Percentiles rank a stretch among this genome's conserved stretches.
Conservation (phyloP, 306 rosid species). For the Calophaca sinica region DNA sequence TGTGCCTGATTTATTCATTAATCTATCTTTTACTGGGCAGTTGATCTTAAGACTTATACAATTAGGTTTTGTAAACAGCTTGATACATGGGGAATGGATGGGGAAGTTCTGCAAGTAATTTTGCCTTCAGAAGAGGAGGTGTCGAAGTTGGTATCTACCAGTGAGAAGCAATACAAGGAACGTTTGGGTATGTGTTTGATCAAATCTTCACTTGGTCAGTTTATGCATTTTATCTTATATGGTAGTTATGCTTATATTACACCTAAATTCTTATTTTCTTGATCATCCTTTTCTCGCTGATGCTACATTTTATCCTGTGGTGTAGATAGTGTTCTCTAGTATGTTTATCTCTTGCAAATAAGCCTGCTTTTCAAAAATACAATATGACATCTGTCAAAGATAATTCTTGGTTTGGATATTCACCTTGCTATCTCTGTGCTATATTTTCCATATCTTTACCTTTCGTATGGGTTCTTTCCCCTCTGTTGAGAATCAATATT, state of each 20-base stretch:
- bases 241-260: constrained; percentile 12
- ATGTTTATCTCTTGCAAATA: constrained; percentile 20
- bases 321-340: constrained; percentile 27
- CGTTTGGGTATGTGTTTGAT: constrained; percentile 60
- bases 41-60: constrained; percentile 26
- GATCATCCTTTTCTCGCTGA: constrained; percentile 37
- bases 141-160: constrained; percentile 62
- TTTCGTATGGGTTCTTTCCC: background rate
- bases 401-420: constrained; percentile 26
- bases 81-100: constrained; percentile 84
- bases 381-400: background rate
- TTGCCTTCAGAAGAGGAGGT: constrained; percentile 79
- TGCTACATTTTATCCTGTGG: constrained; percentile 29
- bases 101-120: constrained; percentile 70
- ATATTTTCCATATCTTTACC: constrained; percentile 19
- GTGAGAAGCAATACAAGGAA: constrained; percentile 63
- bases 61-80: constrained; percentile 56
- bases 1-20: constrained; percentile 30
- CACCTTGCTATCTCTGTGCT: constrained; percentile 26
- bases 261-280: constrained; percentile 22
- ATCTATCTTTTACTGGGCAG: constrained; percentile 22
- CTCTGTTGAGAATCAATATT: constrained; percentile 4
- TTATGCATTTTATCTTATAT: constrained; percentile 10
- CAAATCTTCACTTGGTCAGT: constrained; percentile 19
- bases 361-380: constrained; percentile 33